phyloP scores from a whole-genome alignment of 1,139 yeast genomes.

The Insectozyma bohioensis region DNA sequence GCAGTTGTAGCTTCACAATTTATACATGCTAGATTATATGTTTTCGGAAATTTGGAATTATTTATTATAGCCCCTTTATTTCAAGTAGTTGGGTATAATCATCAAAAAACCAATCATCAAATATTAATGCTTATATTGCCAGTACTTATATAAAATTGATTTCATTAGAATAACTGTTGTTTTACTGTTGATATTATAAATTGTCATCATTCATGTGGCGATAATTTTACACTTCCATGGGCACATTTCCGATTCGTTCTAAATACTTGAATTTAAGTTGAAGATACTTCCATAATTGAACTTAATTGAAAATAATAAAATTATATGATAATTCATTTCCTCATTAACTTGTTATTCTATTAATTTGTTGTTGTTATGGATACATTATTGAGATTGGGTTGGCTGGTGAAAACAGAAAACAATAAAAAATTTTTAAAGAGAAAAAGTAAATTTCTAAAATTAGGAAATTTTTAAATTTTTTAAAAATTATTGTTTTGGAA shows the following conservation, averaged over 20 bases:
- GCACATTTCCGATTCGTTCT: conserved; percentile 73
- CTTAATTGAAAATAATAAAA: conserved; percentile 37
- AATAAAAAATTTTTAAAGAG: conserved; percentile 28
- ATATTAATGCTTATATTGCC: conserved; percentile 66
- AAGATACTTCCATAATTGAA: conserved; percentile 36
- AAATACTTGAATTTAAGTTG: conserved; percentile 75
- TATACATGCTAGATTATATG: conserved; percentile 63
- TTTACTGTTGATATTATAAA: conserved; percentile 57
- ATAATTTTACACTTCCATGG: conserved; percentile 55
- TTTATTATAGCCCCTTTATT: conserved; percentile 54
- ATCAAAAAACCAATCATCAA: conserved; percentile 67
- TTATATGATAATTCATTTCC: conserved; percentile 43
- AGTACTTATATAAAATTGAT: conserved; percentile 75
- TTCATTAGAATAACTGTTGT: conserved; percentile 62
- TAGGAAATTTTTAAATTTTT: conserved; percentile 24
- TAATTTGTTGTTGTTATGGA: conserved; percentile 28
- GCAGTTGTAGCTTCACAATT: conserved; percentile 80
- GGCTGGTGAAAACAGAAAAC: conserved; percentile 35
- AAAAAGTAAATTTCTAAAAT: conserved; percentile 23
- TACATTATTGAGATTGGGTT: conserved; percentile 33
- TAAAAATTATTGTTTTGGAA: conserved; percentile 30
- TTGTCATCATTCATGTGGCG: conserved; percentile 71
- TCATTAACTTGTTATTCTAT: conserved; percentile 37
- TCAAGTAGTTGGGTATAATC: conserved; percentile 68
- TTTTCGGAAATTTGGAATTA: conserved; percentile 66